Conservation (phyloP, 2,329 filamentous ascomycete genomes). For the Fusarium redolens region DNA sequence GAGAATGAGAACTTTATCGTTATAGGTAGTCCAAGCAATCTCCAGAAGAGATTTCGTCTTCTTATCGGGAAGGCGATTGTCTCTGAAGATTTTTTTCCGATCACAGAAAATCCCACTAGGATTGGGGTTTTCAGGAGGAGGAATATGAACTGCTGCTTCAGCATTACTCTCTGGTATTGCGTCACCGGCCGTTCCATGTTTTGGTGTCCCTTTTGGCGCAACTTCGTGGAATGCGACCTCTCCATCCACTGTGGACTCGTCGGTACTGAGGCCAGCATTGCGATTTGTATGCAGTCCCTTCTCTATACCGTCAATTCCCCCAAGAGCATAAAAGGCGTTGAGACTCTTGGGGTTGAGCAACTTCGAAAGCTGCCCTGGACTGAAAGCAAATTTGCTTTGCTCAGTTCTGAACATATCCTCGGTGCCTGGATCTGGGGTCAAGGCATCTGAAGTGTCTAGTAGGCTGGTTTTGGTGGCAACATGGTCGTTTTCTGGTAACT, state of each 20-base stretch:
- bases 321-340: conserved; percentile 78
- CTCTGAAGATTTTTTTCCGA: conserved; percentile 60
- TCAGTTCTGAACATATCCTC: conserved; percentile 78
- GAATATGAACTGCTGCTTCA: conserved; percentile 43
- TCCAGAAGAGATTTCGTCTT: conserved; percentile 70
- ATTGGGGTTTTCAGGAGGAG: conserved; percentile 37
- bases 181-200: conserved; percentile 50
- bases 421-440: conserved; percentile 71
- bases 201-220: conserved; percentile 51
- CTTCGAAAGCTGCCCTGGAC: conserved; percentile 82
- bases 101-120: conserved; percentile 41
- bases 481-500: conserved; percentile 15
- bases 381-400: conserved; percentile 86
- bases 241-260: conserved; percentile 74
- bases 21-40: conserved; percentile 76
- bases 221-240: conserved; percentile 75
- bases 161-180: conserved; percentile 44
- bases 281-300: conserved; percentile 77
- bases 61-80: conserved; percentile 73
- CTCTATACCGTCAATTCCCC: conserved; percentile 77
- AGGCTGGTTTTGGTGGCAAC: conserved; percentile 20
- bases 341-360: conserved; percentile 83
- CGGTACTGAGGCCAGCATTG: conserved; percentile 73
- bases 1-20: conserved; percentile 79
- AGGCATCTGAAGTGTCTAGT: conserved; percentile 46